phyloP scores from a whole-genome alignment of 768 basidiomycete genomes.

The Pholiota conissans region DNA sequence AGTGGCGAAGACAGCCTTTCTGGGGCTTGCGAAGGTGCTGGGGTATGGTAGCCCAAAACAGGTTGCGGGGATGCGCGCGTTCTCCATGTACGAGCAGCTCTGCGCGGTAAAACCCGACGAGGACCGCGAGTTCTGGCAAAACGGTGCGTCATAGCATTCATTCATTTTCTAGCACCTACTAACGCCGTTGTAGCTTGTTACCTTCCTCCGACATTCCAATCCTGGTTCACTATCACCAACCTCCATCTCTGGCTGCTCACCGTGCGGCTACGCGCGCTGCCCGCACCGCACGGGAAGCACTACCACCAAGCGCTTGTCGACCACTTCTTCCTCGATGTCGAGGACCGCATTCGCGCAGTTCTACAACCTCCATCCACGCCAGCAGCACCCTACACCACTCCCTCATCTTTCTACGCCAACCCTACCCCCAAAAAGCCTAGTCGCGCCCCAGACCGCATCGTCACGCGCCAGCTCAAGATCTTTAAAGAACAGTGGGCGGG shows the following conservation, averaged over 20 bases:
- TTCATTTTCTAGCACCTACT: neutral
- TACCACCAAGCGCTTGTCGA: conserved; percentile 86
- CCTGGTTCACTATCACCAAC: conserved; percentile 94
- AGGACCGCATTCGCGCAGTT: conserved; percentile 83
- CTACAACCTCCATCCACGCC: conserved; percentile 57
- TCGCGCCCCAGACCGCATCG: conserved; percentile 73
- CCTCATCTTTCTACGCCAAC: conserved; percentile 45
- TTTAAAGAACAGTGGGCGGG: conserved; percentile 93
- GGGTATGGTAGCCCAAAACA: conserved; percentile 67
- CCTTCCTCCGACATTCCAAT: conserved; percentile 91
- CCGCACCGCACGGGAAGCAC: conserved; percentile 57
- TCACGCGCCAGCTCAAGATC: conserved; percentile 87
- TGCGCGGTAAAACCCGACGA: conserved; percentile 60
- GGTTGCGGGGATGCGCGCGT: conserved; percentile 57
- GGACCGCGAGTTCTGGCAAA: conserved; percentile 62
- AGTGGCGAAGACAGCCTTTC: conserved; percentile 41
- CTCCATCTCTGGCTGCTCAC: conserved; percentile 91
- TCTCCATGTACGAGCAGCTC: conserved; percentile 55
- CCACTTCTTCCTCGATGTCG: conserved; percentile 94
- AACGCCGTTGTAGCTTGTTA: conserved; percentile 60
- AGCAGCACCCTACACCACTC: conserved; percentile 44
- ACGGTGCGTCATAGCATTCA: conserved; percentile 41
- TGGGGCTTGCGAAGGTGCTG: conserved; percentile 46
- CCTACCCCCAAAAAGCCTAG: conserved; percentile 30
- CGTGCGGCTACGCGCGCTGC: conserved; percentile 84